These are phyloP conservation scores for Solanum chaucha DNA, from an alignment of 257 asterid species.

Conservation along the genomic window DNA sequence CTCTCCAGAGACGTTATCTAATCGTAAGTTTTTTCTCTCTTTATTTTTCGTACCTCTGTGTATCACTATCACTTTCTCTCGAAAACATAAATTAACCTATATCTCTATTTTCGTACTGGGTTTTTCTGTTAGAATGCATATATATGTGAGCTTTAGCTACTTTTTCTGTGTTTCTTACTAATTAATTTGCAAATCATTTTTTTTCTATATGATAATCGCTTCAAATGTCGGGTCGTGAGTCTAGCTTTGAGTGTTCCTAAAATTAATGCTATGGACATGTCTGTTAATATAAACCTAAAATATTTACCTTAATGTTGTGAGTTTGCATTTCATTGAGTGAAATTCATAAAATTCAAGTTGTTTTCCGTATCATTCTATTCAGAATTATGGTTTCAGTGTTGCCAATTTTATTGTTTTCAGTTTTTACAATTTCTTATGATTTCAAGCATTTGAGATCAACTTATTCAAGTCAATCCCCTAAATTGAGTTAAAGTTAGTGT, in stretches of 20 bases:
- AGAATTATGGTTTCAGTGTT: not conserved
- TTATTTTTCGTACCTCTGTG: not conserved
- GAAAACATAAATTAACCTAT: not conserved
- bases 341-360: not conserved
- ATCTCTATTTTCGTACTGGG: not conserved
- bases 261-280: not conserved
- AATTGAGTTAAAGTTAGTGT: not conserved
- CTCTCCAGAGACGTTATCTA: not conserved
- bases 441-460: not conserved
- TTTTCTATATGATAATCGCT: not conserved
- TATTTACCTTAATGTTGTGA: not conserved
- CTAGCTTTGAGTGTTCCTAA: not conserved
- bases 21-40: not conserved
- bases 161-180: not conserved
- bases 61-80: not conserved
- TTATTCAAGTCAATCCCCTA: not conserved
- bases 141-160: not conserved
- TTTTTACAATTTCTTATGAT: not conserved
- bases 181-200: not conserved
- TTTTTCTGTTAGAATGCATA: not conserved
- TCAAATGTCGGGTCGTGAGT: not conserved
- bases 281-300: not conserved
- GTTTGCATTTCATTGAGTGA: not conserved
- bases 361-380: not conserved
- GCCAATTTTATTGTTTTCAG: not conserved